Base-by-base conservation (phyloP, 345 rosid genomes). In the Ceriops zippeliana region DNA sequence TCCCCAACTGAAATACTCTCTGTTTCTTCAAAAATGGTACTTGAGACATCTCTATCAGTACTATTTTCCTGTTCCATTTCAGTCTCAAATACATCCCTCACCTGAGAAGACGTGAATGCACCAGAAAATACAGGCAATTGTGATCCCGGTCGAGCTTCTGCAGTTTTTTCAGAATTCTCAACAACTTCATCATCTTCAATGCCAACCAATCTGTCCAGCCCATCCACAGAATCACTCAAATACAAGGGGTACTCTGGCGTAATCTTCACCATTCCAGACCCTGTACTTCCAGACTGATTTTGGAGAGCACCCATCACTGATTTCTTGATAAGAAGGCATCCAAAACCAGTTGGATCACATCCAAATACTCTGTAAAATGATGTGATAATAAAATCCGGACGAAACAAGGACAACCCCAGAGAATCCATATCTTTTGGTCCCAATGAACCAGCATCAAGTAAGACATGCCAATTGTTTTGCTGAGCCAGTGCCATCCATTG, bases 371-470 rank as follows among this genome's bases (percentile, higher is more conserved):
- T 84, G 68, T 92, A 96, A 80, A 96, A 96, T 22, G 99, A 96
- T 15, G 99, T 96, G 65, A 96, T 76, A 67, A 96, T 92, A 66
- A 96, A 96, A 84, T 96, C 98, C 0, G 99, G 99, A 0, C 99
- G 90, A 73, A 96, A 96, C 79, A 96, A 78, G 42, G 99, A 96
- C 76, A 96, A 74, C 30, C 99, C 99, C 13, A 96, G 97, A 0
- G 99, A 96, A 71, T 96, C 99, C 99, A 96, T 96, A 73, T 96
- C 99, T 74, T 96, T 96, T 57, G 99, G 99, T 76, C 99, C 99
- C 62, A 96, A 82, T 31, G 99, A 86, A 2, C 99, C 99, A 37
- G 99, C 99, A 71, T 96, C 99, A 79, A 96, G 97, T 79, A 92
- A 81, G 66, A 96, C 99, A 68, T 96, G 99, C 99, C 99, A 96